A percentile compares a stretch with the other conserved stretches of the same genome.
These are phyloP conservation scores for Vanrija sp. DNA, from an alignment of 1,284 basidiomycete genomes.

Conservation along the genomic window DNA sequence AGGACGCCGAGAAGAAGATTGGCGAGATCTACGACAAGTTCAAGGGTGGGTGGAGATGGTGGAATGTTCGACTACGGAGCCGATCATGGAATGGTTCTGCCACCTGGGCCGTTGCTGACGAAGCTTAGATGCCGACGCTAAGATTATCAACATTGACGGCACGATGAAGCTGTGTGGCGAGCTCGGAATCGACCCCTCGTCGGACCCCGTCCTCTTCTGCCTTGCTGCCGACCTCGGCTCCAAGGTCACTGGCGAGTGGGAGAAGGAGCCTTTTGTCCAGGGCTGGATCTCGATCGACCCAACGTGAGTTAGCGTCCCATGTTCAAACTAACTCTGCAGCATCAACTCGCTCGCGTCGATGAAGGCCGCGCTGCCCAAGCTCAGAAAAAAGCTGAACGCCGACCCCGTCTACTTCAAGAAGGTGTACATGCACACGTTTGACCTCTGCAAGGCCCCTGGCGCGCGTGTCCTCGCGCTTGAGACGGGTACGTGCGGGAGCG, in stretches of 20 bases:
- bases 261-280: slow-evolving; percentile 67
- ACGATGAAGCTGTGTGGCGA: slow-evolving; percentile 46
- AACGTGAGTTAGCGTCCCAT: slow-evolving; percentile 19
- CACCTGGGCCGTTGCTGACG: background rate
- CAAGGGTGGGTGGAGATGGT: slow-evolving; percentile 36
- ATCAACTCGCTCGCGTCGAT: slow-evolving; percentile 69
- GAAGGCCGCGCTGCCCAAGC: slow-evolving; percentile 57
- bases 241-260: slow-evolving; percentile 66
- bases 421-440: slow-evolving; percentile 81
- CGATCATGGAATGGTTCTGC: background rate
- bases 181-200: slow-evolving; percentile 45
- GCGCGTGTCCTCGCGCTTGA: slow-evolving; percentile 52
- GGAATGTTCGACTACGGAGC: background rate
- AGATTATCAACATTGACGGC: slow-evolving; percentile 47
- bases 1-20: slow-evolving; percentile 43
- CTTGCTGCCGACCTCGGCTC: slow-evolving; percentile 48
- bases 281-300: slow-evolving; percentile 64
- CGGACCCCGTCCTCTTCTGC: slow-evolving; percentile 48
- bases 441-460: slow-evolving; percentile 73
- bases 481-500: slow-evolving; percentile 50
- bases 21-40: slow-evolving; percentile 48
- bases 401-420: slow-evolving; percentile 74
- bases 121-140: slow-evolving; percentile 34
- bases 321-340: slow-evolving; percentile 47
- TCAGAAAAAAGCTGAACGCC: slow-evolving; percentile 62